phyloP scores from a whole-genome alignment of 2,329 filamentous ascomycete genomes.

The Xenosphaeropsis pyriputrescens region DNA sequence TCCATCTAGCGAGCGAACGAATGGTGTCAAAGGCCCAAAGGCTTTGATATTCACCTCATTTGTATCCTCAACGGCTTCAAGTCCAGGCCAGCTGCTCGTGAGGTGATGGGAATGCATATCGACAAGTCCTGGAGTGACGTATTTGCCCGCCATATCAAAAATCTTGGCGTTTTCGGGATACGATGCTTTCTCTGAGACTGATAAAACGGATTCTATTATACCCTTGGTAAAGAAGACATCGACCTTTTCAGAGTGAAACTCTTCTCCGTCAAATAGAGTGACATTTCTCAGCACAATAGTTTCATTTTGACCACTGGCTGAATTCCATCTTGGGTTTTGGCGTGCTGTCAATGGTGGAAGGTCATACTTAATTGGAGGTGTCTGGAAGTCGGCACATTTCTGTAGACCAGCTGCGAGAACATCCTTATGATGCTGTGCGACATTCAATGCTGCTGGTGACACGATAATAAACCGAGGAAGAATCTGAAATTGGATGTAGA shows the following conservation, averaged over 20 bases:
- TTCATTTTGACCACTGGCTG: slow-evolving; percentile 20
- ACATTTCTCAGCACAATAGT: slow-evolving; percentile 23
- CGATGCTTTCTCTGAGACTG: slow-evolving; percentile 4
- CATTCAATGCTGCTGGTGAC: slow-evolving; percentile 5
- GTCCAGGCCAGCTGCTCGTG: slow-evolving; percentile 18
- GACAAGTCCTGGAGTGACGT: slow-evolving; percentile 27
- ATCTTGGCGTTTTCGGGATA: slow-evolving; percentile 10
- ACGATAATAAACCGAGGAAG: slow-evolving; percentile 11
- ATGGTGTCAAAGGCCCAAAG: slow-evolving; percentile 21
- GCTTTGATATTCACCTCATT: slow-evolving; percentile 21
- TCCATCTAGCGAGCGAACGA: slow-evolving; percentile 22
- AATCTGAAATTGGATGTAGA: slow-evolving; percentile 11
- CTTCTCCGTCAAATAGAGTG: slow-evolving; percentile 27
- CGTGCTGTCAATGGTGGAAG: slow-evolving; percentile 8
- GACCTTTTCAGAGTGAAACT: slow-evolving; percentile 16
- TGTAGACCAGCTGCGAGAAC: slow-evolving; percentile 10
- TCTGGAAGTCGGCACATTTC: slow-evolving; percentile 13
- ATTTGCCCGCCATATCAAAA: slow-evolving; percentile 20
- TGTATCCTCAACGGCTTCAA: slow-evolving; percentile 18
- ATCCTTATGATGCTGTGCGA: slow-evolving; percentile 9
- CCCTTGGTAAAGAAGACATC: slow-evolving; percentile 25
- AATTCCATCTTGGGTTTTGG: slow-evolving; percentile 25
- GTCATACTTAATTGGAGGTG: slow-evolving; percentile 11
- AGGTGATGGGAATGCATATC: slow-evolving; percentile 31
- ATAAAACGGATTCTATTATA: slow-evolving; percentile 18